Conservation (phyloP, 768 basidiomycete species). For the Coprinellus aureogranulatus region DNA sequence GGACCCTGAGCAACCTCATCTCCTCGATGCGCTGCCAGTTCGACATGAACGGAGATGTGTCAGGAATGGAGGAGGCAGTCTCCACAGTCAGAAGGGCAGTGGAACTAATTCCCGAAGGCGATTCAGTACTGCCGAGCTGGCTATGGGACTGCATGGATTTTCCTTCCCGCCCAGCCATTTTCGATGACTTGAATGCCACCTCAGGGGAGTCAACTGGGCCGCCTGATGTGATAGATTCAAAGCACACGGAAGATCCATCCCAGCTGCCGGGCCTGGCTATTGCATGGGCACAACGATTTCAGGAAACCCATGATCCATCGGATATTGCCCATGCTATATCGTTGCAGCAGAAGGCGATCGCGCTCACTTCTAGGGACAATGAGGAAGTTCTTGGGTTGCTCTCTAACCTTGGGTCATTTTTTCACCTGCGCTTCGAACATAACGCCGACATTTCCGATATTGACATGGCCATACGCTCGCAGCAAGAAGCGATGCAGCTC, state of each 20-base stretch:
- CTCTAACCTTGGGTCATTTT: not conserved
- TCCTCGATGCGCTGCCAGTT: conserved; percentile 13
- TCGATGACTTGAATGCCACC: no score
- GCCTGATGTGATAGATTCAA: no score
- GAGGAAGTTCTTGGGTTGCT: not conserved
- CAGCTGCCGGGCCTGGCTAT: no score
- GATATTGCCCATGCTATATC: conserved; percentile 14
- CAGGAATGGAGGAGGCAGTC: no score
- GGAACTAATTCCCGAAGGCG: not conserved
- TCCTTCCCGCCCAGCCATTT: no score
- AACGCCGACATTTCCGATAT: not conserved
- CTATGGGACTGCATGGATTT: no score
- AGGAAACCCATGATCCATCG: conserved; percentile 1
- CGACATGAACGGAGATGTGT: conserved; percentile 11
- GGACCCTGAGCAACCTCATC: conserved; percentile 16
- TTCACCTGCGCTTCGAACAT: not conserved
- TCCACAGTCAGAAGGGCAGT: no score
- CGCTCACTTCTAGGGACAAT: not conserved
- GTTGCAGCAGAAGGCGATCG: not conserved
- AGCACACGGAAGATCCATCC: no score
- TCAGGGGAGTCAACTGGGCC: no score
- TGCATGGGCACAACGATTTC: not conserved
- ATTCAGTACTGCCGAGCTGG: no score
- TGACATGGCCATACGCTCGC: not conserved
- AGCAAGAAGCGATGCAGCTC: not conserved